Percentiles rank a stretch among this genome's conserved stretches.
Conservation (phyloP, 2,329 filamentous ascomycete species). For the Talaromyces sp. region DNA sequence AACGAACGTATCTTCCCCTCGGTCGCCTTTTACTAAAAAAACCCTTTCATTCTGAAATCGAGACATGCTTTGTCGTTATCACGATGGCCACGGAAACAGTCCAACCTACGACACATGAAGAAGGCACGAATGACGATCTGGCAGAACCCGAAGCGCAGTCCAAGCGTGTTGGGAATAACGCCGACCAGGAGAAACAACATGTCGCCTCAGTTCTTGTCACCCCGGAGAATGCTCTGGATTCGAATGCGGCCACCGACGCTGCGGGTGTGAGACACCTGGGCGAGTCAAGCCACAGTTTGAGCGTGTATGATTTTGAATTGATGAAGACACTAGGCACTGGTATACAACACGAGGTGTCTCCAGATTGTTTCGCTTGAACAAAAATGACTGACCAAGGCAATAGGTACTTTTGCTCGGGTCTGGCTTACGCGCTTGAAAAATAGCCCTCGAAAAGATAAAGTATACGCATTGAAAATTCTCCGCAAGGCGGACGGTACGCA, state of each 20-base stretch:
- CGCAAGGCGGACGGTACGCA: constrained; percentile 44
- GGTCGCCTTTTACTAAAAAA: background rate
- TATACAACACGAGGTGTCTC: constrained; percentile 16
- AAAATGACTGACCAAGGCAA: constrained; percentile 4
- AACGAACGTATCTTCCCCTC: background rate
- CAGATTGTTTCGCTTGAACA: background rate
- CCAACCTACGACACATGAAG: constrained; percentile 26
- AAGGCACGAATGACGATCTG: constrained; percentile 16
- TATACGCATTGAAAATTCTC: constrained; percentile 46
- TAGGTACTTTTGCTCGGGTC: constrained; percentile 47
- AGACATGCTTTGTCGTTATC: constrained; percentile 29
- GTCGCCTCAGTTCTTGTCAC: constrained; percentile 19
- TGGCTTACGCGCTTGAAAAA: constrained; percentile 42
- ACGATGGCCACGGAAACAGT: constrained; percentile 36
- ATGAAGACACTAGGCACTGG: constrained; percentile 46
- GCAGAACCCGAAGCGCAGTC: constrained; percentile 11
- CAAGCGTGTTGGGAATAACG: constrained; percentile 12
- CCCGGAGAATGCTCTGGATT: background rate
- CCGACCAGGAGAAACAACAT: constrained; percentile 23
- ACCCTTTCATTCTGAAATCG: constrained; percentile 10
- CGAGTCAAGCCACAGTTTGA: constrained; percentile 20
- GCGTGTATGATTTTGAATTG: constrained; percentile 40
- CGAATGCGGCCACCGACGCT: constrained; percentile 5
- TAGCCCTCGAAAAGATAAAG: constrained; percentile 18
- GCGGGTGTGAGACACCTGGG: constrained; percentile 13